Percentiles rank a stretch among this genome's conserved stretches.
Evolutionary conservation across 495 filamentous ascomycete genomes (phyloP).

Genomic region (Tuber brumale): DNA sequence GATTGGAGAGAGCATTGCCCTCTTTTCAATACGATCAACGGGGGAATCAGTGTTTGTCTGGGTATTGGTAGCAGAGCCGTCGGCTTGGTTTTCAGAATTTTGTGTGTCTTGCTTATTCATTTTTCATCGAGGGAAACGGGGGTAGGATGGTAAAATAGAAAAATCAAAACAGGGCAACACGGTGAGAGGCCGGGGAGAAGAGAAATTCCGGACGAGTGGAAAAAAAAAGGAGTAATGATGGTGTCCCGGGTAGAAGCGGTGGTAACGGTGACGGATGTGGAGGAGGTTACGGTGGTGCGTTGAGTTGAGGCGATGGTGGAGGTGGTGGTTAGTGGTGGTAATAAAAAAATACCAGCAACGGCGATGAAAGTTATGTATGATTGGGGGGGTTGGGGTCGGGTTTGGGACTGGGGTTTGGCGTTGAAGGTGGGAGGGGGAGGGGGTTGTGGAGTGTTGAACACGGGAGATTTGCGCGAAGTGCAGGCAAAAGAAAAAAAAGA

Average conservation of each 20-base stretch:
- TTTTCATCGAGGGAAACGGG: conserved; percentile 11
- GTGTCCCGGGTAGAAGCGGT: conserved; percentile 21
- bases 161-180: conserved; percentile 6
- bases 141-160: not conserved
- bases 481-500: conserved; percentile 7
- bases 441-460: not conserved
- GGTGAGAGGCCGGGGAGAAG: conserved; percentile 8
- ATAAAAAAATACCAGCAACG: not conserved
- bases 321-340: conserved; percentile 6
- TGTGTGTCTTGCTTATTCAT: conserved; percentile 11
- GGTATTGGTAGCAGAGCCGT: conserved; percentile 25
- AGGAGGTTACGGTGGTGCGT: conserved; percentile 28
- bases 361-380: not conserved
- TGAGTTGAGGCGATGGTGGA: conserved; percentile 28
- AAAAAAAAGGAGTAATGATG: conserved; percentile 18
- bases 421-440: not conserved
- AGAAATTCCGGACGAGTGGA: conserved; percentile 23
- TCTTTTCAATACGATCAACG: conserved; percentile 39
- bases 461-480: conserved; percentile 2
- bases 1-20: conserved; percentile 40
- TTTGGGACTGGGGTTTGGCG: not conserved
- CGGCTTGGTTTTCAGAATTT: conserved; percentile 41
- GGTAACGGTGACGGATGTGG: conserved; percentile 22
- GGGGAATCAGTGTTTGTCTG: conserved; percentile 30
- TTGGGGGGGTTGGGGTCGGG: not conserved